Percentiles rank a stretch among this genome's conserved stretches.
Conservation (phyloP, 495 filamentous ascomycete genomes). For the Podospora pseudopauciseta region DNA sequence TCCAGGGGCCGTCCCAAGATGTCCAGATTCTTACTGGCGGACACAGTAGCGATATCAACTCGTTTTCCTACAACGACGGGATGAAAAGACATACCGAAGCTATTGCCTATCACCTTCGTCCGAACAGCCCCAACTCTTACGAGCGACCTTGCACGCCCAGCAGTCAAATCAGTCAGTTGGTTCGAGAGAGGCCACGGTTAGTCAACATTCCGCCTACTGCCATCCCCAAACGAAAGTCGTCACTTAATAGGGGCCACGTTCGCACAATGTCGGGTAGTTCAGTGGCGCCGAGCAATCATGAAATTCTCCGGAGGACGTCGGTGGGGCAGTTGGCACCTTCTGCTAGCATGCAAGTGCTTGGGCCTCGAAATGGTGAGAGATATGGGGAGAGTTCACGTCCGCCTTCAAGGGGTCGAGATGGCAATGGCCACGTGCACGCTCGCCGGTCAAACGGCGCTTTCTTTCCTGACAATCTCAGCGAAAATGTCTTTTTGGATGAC, state of each 20-base stretch:
- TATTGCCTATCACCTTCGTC: not conserved
- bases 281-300: not conserved
- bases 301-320: not conserved
- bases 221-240: constrained; percentile 20
- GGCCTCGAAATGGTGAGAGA: constrained; percentile 19
- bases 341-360: constrained; percentile 9
- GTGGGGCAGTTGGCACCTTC: not conserved
- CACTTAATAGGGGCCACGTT: constrained; percentile 8
- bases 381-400: constrained; percentile 25
- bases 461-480: not conserved
- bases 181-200: constrained; percentile 21
- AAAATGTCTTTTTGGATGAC: not conserved
- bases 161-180: constrained; percentile 8
- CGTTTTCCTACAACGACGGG: not conserved
- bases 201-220: constrained; percentile 27
- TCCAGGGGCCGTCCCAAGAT: not conserved
- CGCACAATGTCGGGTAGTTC: not conserved
- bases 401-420: constrained; percentile 13
- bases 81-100: not conserved
- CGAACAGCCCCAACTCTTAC: not conserved
- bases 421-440: not conserved
- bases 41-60: not conserved
- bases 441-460: constrained; percentile 3
- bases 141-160: constrained; percentile 21
- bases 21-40: not conserved